These are phyloP conservation scores for Hortaea sp. DNA, from an alignment of 2,329 filamentous ascomycete genomes.

Conservation along the genomic window DNA sequence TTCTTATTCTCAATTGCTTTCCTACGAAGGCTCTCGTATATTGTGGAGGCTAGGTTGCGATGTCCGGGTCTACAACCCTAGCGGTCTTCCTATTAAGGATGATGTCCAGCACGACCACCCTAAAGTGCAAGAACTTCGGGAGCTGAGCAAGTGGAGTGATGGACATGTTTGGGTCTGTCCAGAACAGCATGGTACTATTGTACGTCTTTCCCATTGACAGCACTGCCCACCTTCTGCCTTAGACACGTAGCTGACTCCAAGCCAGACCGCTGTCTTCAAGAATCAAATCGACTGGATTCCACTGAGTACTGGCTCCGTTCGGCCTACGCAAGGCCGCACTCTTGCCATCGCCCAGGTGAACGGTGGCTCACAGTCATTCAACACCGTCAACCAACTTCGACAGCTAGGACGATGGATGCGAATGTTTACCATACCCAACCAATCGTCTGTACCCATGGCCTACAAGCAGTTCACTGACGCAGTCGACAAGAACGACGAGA, in stretches of 20 bases:
- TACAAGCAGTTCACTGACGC: constrained; percentile 50
- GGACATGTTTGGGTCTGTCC: constrained; percentile 57
- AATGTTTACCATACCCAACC: constrained; percentile 48
- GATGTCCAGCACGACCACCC: constrained; percentile 47
- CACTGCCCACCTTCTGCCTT: background rate
- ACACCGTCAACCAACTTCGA: constrained; percentile 55
- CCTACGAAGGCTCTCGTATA: constrained; percentile 50
- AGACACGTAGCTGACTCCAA: background rate
- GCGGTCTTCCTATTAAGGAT: constrained; percentile 52
- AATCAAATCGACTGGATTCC: constrained; percentile 65
- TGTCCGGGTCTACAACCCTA: constrained; percentile 52
- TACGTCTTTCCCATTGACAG: constrained; percentile 19
- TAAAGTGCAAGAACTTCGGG: constrained; percentile 54
- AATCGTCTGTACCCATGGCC: constrained; percentile 53
- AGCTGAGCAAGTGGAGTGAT: constrained; percentile 54
- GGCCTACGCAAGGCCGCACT: constrained; percentile 56
- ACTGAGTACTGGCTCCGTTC: constrained; percentile 49
- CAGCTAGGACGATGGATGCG: constrained; percentile 52
- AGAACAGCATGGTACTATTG: constrained; percentile 57
- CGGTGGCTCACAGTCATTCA: constrained; percentile 58
- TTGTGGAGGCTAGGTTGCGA: constrained; percentile 56
- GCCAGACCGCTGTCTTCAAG: constrained; percentile 54
- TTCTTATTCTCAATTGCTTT: constrained; percentile 52
- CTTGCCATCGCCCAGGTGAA: constrained; percentile 53
- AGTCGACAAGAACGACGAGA: constrained; percentile 23